These are phyloP conservation scores for Eleusine coracana DNA, from an alignment of 176 grass and related monocot species.

Conservation along the genomic window DNA sequence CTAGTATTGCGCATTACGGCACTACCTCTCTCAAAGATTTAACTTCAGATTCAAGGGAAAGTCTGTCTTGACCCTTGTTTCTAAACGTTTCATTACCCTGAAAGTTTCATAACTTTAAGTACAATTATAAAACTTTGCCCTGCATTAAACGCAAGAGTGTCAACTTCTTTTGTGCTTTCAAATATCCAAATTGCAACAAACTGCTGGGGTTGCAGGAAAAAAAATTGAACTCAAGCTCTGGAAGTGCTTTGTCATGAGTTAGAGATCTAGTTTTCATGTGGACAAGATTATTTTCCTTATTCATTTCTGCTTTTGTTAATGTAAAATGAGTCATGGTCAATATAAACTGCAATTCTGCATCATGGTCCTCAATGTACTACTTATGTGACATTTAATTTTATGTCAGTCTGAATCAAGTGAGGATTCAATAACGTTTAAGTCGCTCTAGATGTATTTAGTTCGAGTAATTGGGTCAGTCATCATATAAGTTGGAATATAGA, in stretches of 20 bases:
- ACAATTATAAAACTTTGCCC: background rate
- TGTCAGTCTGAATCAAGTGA: conserved; percentile 20
- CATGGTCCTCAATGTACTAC: background rate
- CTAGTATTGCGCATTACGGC: conserved; percentile 5
- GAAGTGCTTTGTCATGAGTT: background rate
- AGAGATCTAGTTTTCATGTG: background rate
- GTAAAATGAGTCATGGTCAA: background rate
- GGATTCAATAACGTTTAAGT: background rate
- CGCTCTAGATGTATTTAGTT: background rate
- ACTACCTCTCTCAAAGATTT: conserved; percentile 3
- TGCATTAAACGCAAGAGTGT: background rate
- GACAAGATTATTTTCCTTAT: background rate
- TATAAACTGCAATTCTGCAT: conserved; percentile 17
- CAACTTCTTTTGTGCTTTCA: too few relatives aligned
- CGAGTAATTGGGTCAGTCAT: background rate
- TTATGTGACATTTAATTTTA: background rate
- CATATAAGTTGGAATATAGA: background rate
- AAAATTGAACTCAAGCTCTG: background rate
- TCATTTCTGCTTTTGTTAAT: background rate
- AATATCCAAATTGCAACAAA: background rate
- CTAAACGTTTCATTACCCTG: background rate
- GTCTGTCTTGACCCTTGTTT: background rate
- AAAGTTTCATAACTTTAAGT: background rate
- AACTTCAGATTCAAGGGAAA: conserved; percentile 25
- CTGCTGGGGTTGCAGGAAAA: background rate